Evolutionary conservation across 1,284 basidiomycete species (phyloP), one percentile per base, ranked within the genome.

Genomic region (Neolentinus lepideus): DNA sequence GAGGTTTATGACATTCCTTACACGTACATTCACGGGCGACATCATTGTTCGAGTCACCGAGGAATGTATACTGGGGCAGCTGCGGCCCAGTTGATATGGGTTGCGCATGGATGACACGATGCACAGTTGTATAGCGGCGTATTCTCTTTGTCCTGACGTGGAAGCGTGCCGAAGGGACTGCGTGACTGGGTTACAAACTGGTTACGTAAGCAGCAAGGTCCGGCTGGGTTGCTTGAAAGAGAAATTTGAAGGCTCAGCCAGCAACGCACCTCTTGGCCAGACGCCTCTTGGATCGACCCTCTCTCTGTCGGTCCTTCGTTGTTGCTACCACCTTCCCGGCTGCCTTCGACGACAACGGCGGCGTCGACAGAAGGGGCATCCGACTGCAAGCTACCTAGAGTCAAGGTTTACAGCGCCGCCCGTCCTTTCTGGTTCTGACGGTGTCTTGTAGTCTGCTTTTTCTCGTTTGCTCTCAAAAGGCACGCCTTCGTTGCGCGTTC

Each of bases 401-500:
- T 25, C 52, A 54, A 56, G 48, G 58, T 55, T 55, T 58, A 48
- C 53, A 54, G 63, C 63, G 60, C 69, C 65, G 64, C 67, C 66
- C 51, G 52, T 58, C 56, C 56, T 35, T 52, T 26, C 29, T 45
- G 61, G 72, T 69, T 43, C 38, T 43, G 16, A 43, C 68, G 69
- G 68, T 68, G 66, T 70, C 69, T 70, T 64, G 69, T 71, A 67
- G 67, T 66, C 63, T 57, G 51, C 61, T 63, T 57, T 66, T 57
- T 63, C 65, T 63, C 63, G 65, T 66, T 66, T 66, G 65, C 61
- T 53, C 65, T 67, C 61, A 90, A 90, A 90, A 89, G 87, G 88
- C 88, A 90, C 88, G 88, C 88, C 88, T 90, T 90, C 78, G 84
- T 77, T 90, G 88, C 77, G 88, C 88, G 88, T 90, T 76, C 76